Base-by-base conservation (phyloP, 768 basidiomycete species). In the Russula ochroleuca region DNA sequence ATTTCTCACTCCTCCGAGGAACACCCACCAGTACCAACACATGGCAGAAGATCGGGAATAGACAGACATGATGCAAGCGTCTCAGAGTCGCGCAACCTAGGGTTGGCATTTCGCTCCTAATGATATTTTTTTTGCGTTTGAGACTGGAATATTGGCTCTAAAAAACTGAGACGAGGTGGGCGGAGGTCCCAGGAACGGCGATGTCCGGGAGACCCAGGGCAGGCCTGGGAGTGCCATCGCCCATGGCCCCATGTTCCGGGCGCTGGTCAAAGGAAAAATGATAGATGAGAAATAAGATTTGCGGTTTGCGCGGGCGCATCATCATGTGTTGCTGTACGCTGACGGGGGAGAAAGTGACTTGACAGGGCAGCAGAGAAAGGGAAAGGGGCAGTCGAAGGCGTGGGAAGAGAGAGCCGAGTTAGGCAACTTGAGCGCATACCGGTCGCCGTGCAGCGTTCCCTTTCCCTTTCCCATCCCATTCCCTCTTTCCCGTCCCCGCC, bases 401-500 rank as follows among this genome's bases (percentile, higher is more conserved):
- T 64, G 63, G n/a, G 63, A 59, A 33, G 1, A 4, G 14, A 0
- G 7, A 5, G 10, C 62, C 23, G 3, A 31, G 6, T 63, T 48
- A 47, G 62, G 62, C 6, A 45, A 45, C 0, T 3, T 3, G 43
- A 45, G 9, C 28, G 28, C 43, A 45, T 45, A 43, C 43, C 4
- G 8, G 19, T n/a, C 9, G 5, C 43, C n/a, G 43, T n/a, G 43
- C n/a, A 45, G 43, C n/a, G 6, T 43, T 43, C 41, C 41, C 41
- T 45, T 41, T 11, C 28, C 25, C 17, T 40, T 23, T 2, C 48
- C 15, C 23, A 19, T 50, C 2, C 14, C 17, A n/a, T 4, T 11
- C 28, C 10, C 15, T 17, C 21, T n/a, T 41, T 14, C 56, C 49
- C 57, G 35, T 40, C 23, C 51, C 65, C 69, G 52, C 61, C 62